Conservation (phyloP, 2,329 filamentous ascomycete species). For the Arthrobotrys iridis region DNA sequence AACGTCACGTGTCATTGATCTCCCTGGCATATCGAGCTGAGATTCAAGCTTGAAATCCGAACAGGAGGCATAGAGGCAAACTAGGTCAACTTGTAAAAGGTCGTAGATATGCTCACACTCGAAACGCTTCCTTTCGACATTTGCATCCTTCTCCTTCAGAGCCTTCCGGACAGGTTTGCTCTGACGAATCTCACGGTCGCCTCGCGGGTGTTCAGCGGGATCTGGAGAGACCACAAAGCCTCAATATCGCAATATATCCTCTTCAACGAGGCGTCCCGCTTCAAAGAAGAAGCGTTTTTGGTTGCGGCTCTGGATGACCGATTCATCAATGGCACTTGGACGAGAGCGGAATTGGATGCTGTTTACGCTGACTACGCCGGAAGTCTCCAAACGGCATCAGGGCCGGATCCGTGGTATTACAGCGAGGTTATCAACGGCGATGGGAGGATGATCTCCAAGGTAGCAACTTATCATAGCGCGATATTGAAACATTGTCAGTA, state of each 20-base stretch:
- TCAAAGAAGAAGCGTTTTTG: neutral
- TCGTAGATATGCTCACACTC: too few relatives aligned
- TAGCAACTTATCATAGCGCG: neutral
- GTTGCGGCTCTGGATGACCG: neutral
- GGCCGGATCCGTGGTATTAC: neutral
- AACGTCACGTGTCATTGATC: too few relatives aligned
- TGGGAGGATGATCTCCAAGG: neutral
- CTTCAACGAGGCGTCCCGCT: neutral
- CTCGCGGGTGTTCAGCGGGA: neutral
- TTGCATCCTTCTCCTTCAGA: neutral
- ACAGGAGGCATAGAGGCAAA: too few relatives aligned
- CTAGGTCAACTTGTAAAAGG: too few relatives aligned
- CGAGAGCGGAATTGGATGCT: neutral
- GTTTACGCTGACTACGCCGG: neutral
- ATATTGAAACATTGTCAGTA: neutral
- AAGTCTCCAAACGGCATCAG: neutral
- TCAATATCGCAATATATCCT: neutral
- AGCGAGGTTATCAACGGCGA: neutral
- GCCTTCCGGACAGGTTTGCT: neutral
- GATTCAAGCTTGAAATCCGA: too few relatives aligned
- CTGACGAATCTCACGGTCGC: neutral
- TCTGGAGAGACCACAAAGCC: neutral
- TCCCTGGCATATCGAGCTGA: too few relatives aligned
- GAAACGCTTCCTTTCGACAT: slow-evolving; percentile 10
- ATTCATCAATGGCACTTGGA: neutral